Evolutionary conservation across 176 grass and related monocot species (phyloP), one percentile per base, ranked within the genome.

Genomic region (Canna indica): DNA sequence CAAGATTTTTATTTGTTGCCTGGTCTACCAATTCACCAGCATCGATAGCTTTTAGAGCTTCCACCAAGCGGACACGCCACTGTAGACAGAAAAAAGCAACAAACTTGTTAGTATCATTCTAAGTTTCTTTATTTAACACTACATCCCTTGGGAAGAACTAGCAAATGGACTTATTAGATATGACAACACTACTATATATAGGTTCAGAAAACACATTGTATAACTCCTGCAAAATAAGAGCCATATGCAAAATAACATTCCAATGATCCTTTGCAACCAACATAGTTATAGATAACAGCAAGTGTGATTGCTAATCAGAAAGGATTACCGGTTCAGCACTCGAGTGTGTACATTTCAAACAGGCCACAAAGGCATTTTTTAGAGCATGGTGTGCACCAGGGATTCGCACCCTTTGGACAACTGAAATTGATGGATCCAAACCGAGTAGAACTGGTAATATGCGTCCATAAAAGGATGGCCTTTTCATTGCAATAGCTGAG

Each of bases 261-360:
- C 18, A 39, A 30, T 24, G 25, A 66, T 38, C 58, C 58, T 38
- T 54, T 54, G 52, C 34, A 73, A 41, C 30, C 11, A 73, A 39
- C 27, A 39, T 66, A n/a, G 70, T 63, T 24, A 66, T 64, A 72
- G 10, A 32, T 68, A 50, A 47, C 50, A 66, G 56, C 39, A 72
- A 35, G 34, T 25, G 71, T 28, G 59, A n/a, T 67, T 75, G 59
- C 71, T 59, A 35, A 67, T 42, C 22, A 4, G 83, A 68, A 76
- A 67, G 52, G 47, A 82, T 76, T 96, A 96, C 93, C 81, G 88
- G 93, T 79, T 96, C 93, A 54, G 93, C 93, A 84, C 88, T 96
- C 79, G 93, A 91, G 77, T 96, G 93, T 72, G 86, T 91, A 81
- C 93, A 96, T 85, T 96, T 83, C 72, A 87, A 79, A 76, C 88